These are phyloP conservation scores for Debaryomyces prosopidis DNA, from an alignment of 805 yeast species.

Conservation along the genomic window DNA sequence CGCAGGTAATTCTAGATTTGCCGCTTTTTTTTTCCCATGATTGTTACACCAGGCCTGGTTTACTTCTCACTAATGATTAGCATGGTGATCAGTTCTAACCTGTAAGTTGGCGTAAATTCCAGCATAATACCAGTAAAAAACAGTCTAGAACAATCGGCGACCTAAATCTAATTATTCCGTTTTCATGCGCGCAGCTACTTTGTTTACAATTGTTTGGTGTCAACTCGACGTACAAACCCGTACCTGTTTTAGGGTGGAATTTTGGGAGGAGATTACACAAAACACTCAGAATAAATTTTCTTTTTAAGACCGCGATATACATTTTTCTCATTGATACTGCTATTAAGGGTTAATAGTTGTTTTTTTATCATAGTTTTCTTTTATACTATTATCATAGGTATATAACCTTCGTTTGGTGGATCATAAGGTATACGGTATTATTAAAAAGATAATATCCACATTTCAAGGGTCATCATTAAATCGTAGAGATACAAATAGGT, in stretches of 20 bases:
- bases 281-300: not conserved
- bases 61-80: no score
- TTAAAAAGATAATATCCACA: not conserved
- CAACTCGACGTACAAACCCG: not conserved
- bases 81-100: no score
- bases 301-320: not conserved
- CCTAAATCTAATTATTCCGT: no score
- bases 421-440: not conserved
- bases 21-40: no score
- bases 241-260: not conserved
- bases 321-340: not conserved
- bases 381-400: not conserved
- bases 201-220: no score
- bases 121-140: not conserved
- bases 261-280: not conserved
- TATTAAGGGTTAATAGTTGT: constrained; percentile 1
- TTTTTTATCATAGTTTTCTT: not conserved
- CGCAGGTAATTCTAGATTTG: not conserved
- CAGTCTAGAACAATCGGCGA: no score
- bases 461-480: not conserved
- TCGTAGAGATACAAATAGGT: not conserved
- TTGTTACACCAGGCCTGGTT: no score
- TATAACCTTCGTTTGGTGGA: not conserved
- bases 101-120: not conserved
- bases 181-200: no score